Evolutionary conservation across 768 basidiomycete genomes (phyloP).

Genomic region (Mycena polygramma): DNA sequence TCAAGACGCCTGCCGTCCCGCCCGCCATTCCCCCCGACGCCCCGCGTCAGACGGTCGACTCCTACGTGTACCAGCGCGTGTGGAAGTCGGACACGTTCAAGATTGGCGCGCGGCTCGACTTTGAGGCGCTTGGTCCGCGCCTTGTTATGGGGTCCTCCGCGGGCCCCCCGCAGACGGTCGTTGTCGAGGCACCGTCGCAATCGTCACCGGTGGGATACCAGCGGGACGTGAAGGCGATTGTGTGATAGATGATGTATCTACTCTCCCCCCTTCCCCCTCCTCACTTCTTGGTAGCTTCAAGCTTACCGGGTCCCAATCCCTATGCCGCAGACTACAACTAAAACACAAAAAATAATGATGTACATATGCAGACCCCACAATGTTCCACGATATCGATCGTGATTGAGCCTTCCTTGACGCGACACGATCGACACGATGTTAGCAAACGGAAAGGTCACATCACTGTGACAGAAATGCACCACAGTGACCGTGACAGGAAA

Average conservation of each 20-base stretch:
- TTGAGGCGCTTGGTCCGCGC: constrained; percentile 61
- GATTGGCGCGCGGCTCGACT: constrained; percentile 68
- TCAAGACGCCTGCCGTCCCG: constrained; percentile 56
- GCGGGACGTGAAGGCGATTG: constrained; percentile 12
- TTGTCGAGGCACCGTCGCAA: constrained; percentile 27
- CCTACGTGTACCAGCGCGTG: constrained; percentile 73
- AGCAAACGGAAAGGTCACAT: too few species aligned
- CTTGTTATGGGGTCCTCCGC: constrained; percentile 63
- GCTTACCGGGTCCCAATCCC: too few species aligned
- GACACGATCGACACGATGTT: too few species aligned
- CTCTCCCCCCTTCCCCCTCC: too few species aligned
- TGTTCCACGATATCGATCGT: too few species aligned
- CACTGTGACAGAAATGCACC: too few species aligned
- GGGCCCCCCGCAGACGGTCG: constrained; percentile 55
- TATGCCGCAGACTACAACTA: too few species aligned
- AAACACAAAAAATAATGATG: too few species aligned
- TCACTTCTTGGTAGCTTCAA: too few species aligned
- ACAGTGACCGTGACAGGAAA: too few species aligned
- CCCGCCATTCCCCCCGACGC: constrained; percentile 27
- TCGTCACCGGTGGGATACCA: constrained; percentile 26
- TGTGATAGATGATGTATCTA: not conserved
- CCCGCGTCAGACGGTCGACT: constrained; percentile 45
- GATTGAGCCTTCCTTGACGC: too few species aligned
- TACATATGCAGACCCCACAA: too few species aligned
- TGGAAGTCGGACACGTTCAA: constrained; percentile 76